phyloP scores from a whole-genome alignment of 2,329 filamentous ascomycete genomes.

The Fusarium drepaniforme region DNA sequence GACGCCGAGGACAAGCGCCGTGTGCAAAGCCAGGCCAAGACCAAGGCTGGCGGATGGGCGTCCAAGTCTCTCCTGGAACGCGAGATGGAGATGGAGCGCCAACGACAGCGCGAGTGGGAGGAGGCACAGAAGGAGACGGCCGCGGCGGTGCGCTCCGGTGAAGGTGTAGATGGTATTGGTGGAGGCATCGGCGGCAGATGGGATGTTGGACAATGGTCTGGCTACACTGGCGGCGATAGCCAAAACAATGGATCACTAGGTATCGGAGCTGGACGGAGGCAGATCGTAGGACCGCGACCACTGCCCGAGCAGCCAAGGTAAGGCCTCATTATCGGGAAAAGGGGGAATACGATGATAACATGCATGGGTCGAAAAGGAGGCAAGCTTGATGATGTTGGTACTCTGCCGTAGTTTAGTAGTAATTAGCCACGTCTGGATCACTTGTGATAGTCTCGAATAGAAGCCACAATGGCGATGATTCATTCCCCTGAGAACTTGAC shows the following conservation, averaged over 20 bases:
- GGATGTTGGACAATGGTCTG: constrained; percentile 82
- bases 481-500: not conserved
- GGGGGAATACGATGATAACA: not conserved
- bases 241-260: constrained; percentile 76
- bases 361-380: not conserved
- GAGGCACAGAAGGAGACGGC: constrained; percentile 76
- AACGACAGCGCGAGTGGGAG: constrained; percentile 85
- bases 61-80: constrained; percentile 80
- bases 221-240: constrained; percentile 80
- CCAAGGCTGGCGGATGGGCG: constrained; percentile 73
- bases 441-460: not conserved
- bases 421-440: not conserved
- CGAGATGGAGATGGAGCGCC: constrained; percentile 84
- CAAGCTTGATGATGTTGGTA: not conserved
- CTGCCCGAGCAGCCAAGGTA: constrained; percentile 60
- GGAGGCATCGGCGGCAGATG: constrained; percentile 77
- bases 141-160: constrained; percentile 63
- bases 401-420: not conserved
- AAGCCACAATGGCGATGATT: not conserved
- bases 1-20: constrained; percentile 73
- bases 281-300: constrained; percentile 84
- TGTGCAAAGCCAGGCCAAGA: constrained; percentile 68
- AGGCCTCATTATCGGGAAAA: constrained; percentile 10
- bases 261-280: constrained; percentile 77
- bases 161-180: constrained; percentile 71